Evolutionary conservation across 352 stramenopile species (phyloP).

Genomic region (Phytophthora colocasiae): DNA sequence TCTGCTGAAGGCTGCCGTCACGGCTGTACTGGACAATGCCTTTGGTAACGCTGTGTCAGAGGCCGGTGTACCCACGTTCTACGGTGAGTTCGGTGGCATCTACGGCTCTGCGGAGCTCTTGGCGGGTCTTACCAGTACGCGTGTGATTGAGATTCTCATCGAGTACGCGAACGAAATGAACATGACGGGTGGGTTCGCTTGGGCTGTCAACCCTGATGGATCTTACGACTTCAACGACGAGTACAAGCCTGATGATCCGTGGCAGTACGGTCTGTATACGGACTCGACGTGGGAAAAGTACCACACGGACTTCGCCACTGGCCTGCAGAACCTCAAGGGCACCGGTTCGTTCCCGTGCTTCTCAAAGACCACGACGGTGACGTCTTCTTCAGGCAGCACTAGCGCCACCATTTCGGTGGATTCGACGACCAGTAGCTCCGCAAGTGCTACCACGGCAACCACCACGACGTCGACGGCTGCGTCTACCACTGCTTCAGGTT

Average conservation of each 20-base stretch:
- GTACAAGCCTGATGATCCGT: conserved; percentile 65
- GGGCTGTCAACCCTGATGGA: conserved; percentile 82
- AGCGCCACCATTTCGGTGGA: conserved; percentile 36
- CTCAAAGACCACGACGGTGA: conserved; percentile 42
- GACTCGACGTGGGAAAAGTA: conserved; percentile 69
- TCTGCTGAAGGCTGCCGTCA: conserved; percentile 62
- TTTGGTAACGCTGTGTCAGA: conserved; percentile 70
- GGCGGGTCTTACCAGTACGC: conserved; percentile 67
- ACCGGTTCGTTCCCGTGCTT: conserved; percentile 82
- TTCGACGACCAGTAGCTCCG: conserved; percentile 26
- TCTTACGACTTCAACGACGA: conserved; percentile 82
- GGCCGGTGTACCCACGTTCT: conserved; percentile 67
- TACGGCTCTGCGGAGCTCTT: conserved; percentile 68
- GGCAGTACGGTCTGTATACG: conserved; percentile 80
- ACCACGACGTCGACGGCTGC: conserved; percentile 26
- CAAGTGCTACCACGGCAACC: conserved; percentile 33
- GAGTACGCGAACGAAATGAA: conserved; percentile 67
- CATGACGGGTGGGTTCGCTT: conserved; percentile 83
- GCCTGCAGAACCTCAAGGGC: conserved; percentile 69
- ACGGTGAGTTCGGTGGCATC: conserved; percentile 86
- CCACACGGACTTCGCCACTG: conserved; percentile 75
- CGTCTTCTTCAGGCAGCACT: conserved; percentile 37
- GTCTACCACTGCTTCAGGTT: conserved; percentile 24
- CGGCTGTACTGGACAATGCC: conserved; percentile 65
- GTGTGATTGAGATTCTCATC: conserved; percentile 77